These are phyloP conservation scores for Geranomyces variabilis DNA, from an alignment of 192 early-diverging fungal species.

Conservation along the genomic window DNA sequence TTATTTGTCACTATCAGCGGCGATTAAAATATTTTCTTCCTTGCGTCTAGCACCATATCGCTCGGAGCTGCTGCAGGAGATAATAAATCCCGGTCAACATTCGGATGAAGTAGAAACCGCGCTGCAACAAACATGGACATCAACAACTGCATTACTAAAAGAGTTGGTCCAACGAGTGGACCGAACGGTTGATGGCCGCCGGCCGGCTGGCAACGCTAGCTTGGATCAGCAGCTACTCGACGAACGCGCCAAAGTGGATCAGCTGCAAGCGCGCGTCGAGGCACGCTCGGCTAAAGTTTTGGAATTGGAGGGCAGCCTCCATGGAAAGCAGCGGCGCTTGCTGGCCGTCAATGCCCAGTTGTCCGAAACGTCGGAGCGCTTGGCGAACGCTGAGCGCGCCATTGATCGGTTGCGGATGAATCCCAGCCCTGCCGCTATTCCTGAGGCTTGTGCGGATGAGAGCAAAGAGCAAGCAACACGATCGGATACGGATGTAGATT, in stretches of 20 bases:
- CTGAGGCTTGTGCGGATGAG: background rate
- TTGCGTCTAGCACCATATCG: slow-evolving; percentile 4
- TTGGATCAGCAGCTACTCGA: background rate
- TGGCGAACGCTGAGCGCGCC: slow-evolving; percentile 6
- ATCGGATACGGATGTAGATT: slow-evolving; percentile 12
- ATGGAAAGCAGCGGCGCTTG: background rate
- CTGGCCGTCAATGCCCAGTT: background rate
- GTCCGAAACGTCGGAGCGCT: slow-evolving; percentile 1
- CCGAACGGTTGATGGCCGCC: background rate
- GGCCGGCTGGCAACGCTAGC: background rate
- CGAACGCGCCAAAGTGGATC: slow-evolving; percentile 22
- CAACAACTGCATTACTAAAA: slow-evolving; percentile 5
- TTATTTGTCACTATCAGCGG: too few species aligned
- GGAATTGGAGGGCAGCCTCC: background rate
- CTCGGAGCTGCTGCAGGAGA: slow-evolving; percentile 12
- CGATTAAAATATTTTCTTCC: background rate
- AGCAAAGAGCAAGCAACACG: background rate
- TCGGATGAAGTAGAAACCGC: background rate
- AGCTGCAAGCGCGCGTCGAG: slow-evolving; percentile 18
- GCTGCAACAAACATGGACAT: background rate
- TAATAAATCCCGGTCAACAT: background rate
- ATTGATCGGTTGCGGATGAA: slow-evolving; percentile 19
- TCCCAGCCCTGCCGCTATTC: background rate
- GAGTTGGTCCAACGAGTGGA: slow-evolving; percentile 15
- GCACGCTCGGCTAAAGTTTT: slow-evolving; percentile 1